Evolutionary conservation across 495 filamentous ascomycete genomes (phyloP), one percentile per base, ranked within the genome.

Genomic region (Penicillium chermesinum): DNA sequence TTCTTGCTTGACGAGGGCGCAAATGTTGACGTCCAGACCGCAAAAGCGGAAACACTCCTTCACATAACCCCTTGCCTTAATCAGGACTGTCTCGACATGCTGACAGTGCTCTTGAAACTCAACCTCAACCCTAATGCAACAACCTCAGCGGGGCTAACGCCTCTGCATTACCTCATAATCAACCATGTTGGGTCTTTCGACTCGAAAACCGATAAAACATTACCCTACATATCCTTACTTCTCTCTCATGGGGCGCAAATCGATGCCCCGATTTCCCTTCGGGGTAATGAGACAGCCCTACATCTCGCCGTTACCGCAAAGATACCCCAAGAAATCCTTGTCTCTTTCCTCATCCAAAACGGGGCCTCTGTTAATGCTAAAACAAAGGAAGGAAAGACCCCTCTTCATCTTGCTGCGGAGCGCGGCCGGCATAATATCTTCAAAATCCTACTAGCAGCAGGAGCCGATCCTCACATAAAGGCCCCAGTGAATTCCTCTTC

Each of bases 331-430:
- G 48, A 50, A 0, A 38, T 44, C 8, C 41, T 63, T 1, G 47
- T 66, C 3, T 35, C 14, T 0, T 54, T 75, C 7, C 57, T 75
- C 1, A 44, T 77, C 6, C 41, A 58, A 7, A 40, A 59, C 1
- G 67, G 70, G 1, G 65, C 67, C 0, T 35, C 60, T 12, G 25
- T 69, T 13, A 62, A 71, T 41, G 42, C 59, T 1, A 57, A 46
- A 9, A 67, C 57, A 0, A 35, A 27, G 0, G 59, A 67, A 2
- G 67, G 67, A 0, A 66, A 61, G 34, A 69, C 69, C 1, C 46
- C 72, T 0, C 50, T 75, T 7, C 72, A 75, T 38, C 41, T 71
- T 0, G 67, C 70, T 5, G 66, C 62, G 9, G 62, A 64, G 19
- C 55, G 62, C 17, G 67, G 65, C 2, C 54, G 59, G 18, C 50